Evolutionary conservation across 176 grass and related monocot genomes (phyloP).

Genomic region (Avena atlantica): DNA sequence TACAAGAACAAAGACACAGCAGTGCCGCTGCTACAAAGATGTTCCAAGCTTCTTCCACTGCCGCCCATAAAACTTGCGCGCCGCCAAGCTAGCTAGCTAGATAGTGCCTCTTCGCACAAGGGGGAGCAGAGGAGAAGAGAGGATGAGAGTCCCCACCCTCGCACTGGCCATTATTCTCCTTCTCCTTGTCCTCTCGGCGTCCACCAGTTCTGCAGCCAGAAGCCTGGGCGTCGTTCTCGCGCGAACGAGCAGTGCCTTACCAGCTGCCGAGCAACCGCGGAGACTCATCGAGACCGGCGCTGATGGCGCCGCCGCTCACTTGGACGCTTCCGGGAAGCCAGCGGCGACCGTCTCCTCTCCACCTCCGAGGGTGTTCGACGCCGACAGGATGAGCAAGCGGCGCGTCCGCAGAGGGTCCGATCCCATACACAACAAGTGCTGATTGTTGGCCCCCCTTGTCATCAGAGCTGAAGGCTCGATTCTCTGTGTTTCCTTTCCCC

Average conservation of each 20-base stretch:
- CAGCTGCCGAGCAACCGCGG: background rate
- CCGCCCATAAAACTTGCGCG: background rate
- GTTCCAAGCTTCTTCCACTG: conserved; percentile 14
- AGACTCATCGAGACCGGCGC: background rate
- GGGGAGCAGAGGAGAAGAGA: background rate
- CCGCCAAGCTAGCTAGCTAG: background rate
- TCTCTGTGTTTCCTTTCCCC: background rate
- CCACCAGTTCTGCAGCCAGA: conserved; percentile 42
- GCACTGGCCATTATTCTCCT: conserved; percentile 10
- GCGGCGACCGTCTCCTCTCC: conserved; percentile 25
- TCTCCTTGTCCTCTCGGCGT: background rate
- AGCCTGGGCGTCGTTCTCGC: background rate
- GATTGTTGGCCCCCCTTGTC: background rate
- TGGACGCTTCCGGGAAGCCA: conserved; percentile 41
- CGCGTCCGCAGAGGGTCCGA: conserved; percentile 67
- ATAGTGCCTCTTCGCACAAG: background rate
- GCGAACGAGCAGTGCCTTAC: background rate
- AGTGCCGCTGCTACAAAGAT: background rate
- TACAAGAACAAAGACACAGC: conserved; percentile 27
- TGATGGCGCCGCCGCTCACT: background rate
- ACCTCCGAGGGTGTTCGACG: conserved; percentile 54
- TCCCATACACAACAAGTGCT: conserved; percentile 79
- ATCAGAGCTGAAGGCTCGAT: background rate
- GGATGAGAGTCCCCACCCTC: conserved; percentile 32
- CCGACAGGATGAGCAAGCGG: conserved; percentile 72